These are phyloP conservation scores for Phascolomyces articulosus DNA, from an alignment of 371 early-diverging fungal genomes.

Conservation along the genomic window DNA sequence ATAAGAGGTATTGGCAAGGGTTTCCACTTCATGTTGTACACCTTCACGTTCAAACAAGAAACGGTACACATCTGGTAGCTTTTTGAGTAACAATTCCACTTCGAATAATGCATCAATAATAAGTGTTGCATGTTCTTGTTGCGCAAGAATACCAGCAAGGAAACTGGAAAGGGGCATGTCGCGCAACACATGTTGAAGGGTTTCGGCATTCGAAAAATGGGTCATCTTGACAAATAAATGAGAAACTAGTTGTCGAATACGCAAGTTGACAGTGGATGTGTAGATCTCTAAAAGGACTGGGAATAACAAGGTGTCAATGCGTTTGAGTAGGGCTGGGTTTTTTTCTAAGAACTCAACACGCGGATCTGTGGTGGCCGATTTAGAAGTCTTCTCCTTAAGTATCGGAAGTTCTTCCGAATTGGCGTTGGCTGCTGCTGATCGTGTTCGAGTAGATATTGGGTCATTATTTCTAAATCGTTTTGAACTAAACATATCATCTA, in stretches of 20 bases:
- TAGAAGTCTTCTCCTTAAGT: conserved; percentile 8
- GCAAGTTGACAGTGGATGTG: conserved; percentile 57
- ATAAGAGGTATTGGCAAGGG: conserved; percentile 37
- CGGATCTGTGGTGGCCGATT: conserved; percentile 30
- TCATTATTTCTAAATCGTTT: conserved; percentile 32
- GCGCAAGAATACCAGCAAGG: conserved; percentile 61
- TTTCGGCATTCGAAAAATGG: conserved; percentile 41
- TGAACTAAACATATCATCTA: conserved; percentile 37
- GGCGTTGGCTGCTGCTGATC: conserved; percentile 15
- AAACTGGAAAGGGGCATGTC: conserved; percentile 59
- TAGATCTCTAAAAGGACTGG: conserved; percentile 64
- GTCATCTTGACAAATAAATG: conserved; percentile 58
- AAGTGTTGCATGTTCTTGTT: conserved; percentile 59
- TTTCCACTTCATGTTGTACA: conserved; percentile 60
- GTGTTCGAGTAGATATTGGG: conserved; percentile 27
- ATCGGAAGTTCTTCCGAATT: conserved; percentile 1
- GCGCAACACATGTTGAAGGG: conserved; percentile 40
- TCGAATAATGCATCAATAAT: conserved; percentile 62
- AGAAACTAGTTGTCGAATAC: conserved; percentile 60
- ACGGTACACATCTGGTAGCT: conserved; percentile 56
- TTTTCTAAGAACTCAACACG: conserved; percentile 44
- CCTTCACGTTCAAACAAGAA: conserved; percentile 69
- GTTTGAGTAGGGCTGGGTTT: conserved; percentile 37
- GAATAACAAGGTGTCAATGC: conserved; percentile 49
- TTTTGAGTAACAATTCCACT: conserved; percentile 56